Base-by-base conservation (phyloP, 78 protist genomes). In the Creolimax fragrantissima region DNA sequence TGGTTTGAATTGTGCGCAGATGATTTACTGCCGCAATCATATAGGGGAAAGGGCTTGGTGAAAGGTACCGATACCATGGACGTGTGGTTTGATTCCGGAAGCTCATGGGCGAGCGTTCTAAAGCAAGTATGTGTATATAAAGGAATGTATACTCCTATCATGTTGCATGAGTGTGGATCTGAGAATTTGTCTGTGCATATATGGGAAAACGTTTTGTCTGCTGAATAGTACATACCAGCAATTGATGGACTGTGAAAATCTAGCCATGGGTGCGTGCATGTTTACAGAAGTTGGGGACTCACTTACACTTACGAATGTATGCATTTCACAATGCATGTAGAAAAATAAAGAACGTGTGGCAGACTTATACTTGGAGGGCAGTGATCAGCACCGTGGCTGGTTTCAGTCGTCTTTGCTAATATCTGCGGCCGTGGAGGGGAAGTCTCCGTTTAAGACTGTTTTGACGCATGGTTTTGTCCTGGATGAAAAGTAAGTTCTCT, bases 351-450 rank as follows among this genome's bases (percentile, higher is more conserved):
- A 35, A 11, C 88, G 4, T 2, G 43, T 5, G 3, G 92, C 91
- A 5, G 98, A 97, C 84, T 44, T 97, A 85, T 95, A 94, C 41
- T 86, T 97, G 2, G 98, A 97, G 66, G 96, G 96, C 6, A 90
- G 93, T 17, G 98, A 96, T 89, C 98, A 97, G 96, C 99, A 97
- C 89, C 95, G 99, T 39, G 99, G 99, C 17, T 97, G 99, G 99
- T 97, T 97, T 96, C 99, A 97, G 92, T 93, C 96, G 6, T 91
- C 96, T 3, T 91, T 97, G 3, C 83, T 97, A 43, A 97, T 97
- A 1, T 47, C 90, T 4, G 92, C 93, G 6, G 94, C 95, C 3
- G 90, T 89, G 2, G 35, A 66, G 83, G 94, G 91, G 3, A 42
- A 4, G 58, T 92, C 95, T 39, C 98, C 98, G 3, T 97, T 88